Conservation (phyloP, 768 basidiomycete genomes). For the Baorangia bicolor region DNA sequence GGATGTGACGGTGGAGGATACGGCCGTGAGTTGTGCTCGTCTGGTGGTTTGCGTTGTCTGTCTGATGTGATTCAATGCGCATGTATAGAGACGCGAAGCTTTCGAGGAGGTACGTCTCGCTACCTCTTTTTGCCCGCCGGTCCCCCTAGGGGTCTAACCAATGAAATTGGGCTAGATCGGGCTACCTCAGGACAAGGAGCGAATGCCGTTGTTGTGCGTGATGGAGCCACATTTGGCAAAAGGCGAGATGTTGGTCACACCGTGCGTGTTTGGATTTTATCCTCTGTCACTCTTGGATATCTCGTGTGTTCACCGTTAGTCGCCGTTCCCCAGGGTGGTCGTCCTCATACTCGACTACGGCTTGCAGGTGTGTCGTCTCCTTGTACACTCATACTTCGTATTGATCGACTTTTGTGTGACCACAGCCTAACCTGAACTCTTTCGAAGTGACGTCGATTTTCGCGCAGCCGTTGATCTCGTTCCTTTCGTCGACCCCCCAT, state of each 20-base stretch:
- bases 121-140: not conserved
- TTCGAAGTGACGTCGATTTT: slow-evolving; percentile 81
- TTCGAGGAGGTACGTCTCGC: slow-evolving; percentile 72
- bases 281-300: not conserved
- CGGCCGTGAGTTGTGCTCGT: slow-evolving; percentile 52
- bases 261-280: slow-evolving; percentile 51
- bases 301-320: not conserved
- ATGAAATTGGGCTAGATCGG: slow-evolving; percentile 59
- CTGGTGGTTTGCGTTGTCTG: not conserved
- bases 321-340: slow-evolving; percentile 57
- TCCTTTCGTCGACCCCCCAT: slow-evolving; percentile 61
- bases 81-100: slow-evolving; percentile 72
- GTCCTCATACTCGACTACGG: slow-evolving; percentile 81
- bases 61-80: not conserved
- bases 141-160: not conserved
- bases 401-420: not conserved
- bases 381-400: not conserved
- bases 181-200: slow-evolving; percentile 66
- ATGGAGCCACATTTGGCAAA: slow-evolving; percentile 79
- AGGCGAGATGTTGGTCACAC: slow-evolving; percentile 73
- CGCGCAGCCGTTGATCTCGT: slow-evolving; percentile 78
- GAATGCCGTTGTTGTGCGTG: slow-evolving; percentile 73
- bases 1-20: slow-evolving; percentile 71
- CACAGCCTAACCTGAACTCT: slow-evolving; percentile 74
- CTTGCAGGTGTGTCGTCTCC: slow-evolving; percentile 48